phyloP scores from a whole-genome alignment of 169 alveolate genomes.

The Cryptosporidium ryanae region DNA sequence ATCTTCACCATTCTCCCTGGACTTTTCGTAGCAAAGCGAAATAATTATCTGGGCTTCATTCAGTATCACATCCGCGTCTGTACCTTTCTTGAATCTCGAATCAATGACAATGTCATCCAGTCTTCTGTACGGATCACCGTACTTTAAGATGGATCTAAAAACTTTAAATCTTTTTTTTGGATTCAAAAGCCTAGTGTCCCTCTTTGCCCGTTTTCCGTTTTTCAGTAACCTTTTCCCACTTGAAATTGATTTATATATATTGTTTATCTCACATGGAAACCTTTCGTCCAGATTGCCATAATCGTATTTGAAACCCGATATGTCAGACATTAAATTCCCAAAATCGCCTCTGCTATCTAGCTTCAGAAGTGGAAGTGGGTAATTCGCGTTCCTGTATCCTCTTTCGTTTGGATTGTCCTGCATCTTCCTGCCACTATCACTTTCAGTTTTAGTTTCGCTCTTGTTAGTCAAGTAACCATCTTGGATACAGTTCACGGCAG shows the following conservation, averaged over 20 bases:
- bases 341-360: constrained; percentile 52
- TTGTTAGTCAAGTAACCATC: neutral
- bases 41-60: constrained; percentile 80
- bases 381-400: constrained; percentile 20
- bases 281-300: constrained; percentile 20
- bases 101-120: constrained; percentile 85
- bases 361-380: constrained; percentile 41
- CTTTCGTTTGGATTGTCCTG: neutral
- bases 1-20: neutral
- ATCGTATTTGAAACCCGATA: constrained; percentile 11
- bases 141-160: constrained; percentile 84
- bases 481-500: neutral
- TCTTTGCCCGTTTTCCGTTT: constrained; percentile 44
- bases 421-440: neutral
- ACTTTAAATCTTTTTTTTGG: constrained; percentile 84
- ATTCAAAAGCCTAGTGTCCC: constrained; percentile 58
- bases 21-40: constrained; percentile 50
- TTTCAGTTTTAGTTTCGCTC: neutral
- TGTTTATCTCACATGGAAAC: constrained; percentile 33
- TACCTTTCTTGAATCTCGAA: constrained; percentile 81
- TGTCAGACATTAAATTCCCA: constrained; percentile 39
- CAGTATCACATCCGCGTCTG: constrained; percentile 81
- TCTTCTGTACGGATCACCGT: constrained; percentile 86
- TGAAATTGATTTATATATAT: constrained; percentile 34
- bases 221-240: constrained; percentile 5